A percentile compares a stretch with the other conserved stretches of the same genome.
phyloP scores from a whole-genome alignment of 2,329 filamentous ascomycete genomes.

The Coniosporium tulheliwenetii region DNA sequence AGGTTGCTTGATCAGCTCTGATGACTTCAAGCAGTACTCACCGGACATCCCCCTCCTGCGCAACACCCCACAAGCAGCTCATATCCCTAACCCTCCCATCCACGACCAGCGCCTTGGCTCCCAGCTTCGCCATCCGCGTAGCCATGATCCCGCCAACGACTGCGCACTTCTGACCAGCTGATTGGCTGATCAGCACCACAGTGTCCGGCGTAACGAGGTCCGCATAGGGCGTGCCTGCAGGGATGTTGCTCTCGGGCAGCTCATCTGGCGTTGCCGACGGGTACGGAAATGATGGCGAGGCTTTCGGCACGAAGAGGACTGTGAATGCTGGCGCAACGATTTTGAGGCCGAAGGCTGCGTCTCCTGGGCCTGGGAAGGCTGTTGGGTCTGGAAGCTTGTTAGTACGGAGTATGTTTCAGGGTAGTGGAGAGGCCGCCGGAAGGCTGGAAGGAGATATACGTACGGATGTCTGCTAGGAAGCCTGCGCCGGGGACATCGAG shows the following conservation, averaged over 20 bases:
- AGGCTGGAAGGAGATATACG: conserved; percentile 10
- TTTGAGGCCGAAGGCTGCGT: conserved; percentile 10
- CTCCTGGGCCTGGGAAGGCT: conserved; percentile 4
- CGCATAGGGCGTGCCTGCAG: conserved; percentile 48
- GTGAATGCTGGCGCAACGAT: conserved; percentile 42
- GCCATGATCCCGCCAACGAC: conserved; percentile 68
- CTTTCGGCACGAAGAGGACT: conserved; percentile 46
- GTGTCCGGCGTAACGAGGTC: conserved; percentile 45
- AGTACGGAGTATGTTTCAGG: too few species aligned
- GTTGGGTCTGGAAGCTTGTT: neutral
- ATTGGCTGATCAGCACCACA: conserved; percentile 52
- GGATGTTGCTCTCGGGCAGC: conserved; percentile 32
- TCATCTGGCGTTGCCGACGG: neutral
- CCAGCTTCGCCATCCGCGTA: conserved; percentile 46
- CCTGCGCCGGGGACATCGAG: conserved; percentile 51
- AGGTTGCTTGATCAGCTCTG: too few species aligned
- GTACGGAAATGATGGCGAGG: conserved; percentile 16
- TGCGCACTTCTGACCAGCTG: conserved; percentile 49
- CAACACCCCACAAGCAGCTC: conserved; percentile 10
- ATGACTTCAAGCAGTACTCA: too few species aligned
- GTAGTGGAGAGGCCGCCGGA: too few species aligned
- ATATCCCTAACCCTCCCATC: conserved; percentile 54
- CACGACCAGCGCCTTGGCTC: conserved; percentile 47
- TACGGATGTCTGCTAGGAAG: conserved; percentile 48
- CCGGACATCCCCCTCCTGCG: too few species aligned